phyloP scores from a whole-genome alignment of 140 eudicot genomes.

The Eryngium alpinum region DNA sequence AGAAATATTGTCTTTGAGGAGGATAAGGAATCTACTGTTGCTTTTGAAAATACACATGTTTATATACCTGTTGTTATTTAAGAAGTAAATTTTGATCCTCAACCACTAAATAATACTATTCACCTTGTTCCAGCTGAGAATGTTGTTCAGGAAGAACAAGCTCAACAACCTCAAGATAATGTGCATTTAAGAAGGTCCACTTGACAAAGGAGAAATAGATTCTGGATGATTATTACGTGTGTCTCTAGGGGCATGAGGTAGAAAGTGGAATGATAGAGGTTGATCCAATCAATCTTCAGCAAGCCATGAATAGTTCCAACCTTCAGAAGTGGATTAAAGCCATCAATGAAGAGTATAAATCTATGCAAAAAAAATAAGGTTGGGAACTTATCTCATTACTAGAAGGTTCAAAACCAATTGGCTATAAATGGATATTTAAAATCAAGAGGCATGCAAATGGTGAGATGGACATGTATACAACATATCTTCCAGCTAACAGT shows the following conservation, averaged over 20 bases:
- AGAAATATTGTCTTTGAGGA: no score
- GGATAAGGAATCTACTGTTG: no score
- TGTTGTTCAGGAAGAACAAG: neutral
- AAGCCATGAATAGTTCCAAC: neutral
- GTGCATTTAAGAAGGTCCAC: constrained; percentile 2
- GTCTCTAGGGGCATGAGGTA: neutral
- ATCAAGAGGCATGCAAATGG: no score
- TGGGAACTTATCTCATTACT: neutral
- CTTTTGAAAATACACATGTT: neutral
- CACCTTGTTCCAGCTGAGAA: neutral
- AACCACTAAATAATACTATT: neutral
- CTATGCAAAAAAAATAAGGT: neutral
- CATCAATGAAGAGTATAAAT: neutral
- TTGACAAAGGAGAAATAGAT: constrained; percentile 1
- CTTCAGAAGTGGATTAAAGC: neutral
- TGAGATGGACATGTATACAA: no score
- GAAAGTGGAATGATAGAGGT: neutral
- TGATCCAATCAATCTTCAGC: neutral
- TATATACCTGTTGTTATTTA: neutral
- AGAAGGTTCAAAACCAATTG: neutral
- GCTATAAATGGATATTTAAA: neutral
- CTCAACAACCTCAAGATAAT: constrained; percentile 4
- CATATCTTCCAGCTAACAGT: no score
- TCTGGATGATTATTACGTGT: constrained; percentile 6
- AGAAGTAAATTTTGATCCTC: neutral